Conservation (phyloP, 768 basidiomycete genomes). For the Boletus pseudo-olivaceus region DNA sequence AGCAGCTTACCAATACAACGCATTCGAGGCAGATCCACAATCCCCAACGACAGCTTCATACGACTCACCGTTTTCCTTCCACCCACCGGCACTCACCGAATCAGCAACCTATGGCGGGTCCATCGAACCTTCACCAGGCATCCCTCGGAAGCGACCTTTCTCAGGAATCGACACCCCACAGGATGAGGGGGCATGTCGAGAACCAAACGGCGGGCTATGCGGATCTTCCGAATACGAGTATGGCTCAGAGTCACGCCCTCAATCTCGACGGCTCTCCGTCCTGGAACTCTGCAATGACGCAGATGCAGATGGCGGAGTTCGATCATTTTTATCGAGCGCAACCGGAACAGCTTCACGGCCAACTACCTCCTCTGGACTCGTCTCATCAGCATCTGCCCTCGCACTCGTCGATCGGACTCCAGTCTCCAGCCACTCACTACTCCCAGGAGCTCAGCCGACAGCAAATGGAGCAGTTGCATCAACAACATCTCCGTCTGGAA, state of each 20-base stretch:
- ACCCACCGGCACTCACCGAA: constrained; percentile 54
- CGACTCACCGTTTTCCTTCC: constrained; percentile 80
- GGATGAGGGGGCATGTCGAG: constrained; percentile 43
- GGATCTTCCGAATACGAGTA: constrained; percentile 54
- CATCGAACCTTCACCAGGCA: constrained; percentile 35
- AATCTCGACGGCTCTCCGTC: constrained; percentile 77
- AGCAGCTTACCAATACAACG: constrained; percentile 28
- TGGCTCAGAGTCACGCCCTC: constrained; percentile 71
- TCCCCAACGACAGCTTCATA: constrained; percentile 32
- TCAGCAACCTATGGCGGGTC: constrained; percentile 29
- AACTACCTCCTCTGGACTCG: constrained; percentile 44
- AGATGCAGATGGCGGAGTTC: constrained; percentile 42
- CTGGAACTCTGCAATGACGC: constrained; percentile 87
- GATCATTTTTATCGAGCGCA: constrained; percentile 43
- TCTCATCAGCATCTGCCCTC: constrained; percentile 46
- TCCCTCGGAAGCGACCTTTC: constrained; percentile 63
- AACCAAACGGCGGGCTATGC: constrained; percentile 27
- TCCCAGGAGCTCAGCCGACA: constrained; percentile 48
- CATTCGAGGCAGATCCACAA: constrained; percentile 32
- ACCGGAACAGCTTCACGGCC: constrained; percentile 37
- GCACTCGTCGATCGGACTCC: constrained; percentile 48
- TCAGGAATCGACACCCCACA: constrained; percentile 48
- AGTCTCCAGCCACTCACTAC: constrained; percentile 35
- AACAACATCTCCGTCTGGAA: constrained; percentile 35
- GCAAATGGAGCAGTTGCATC: constrained; percentile 37